A percentile compares a stretch with the other conserved stretches of the same genome.
Conservation (phyloP, 352 stramenopile species). For the Phytophthora litchii region DNA sequence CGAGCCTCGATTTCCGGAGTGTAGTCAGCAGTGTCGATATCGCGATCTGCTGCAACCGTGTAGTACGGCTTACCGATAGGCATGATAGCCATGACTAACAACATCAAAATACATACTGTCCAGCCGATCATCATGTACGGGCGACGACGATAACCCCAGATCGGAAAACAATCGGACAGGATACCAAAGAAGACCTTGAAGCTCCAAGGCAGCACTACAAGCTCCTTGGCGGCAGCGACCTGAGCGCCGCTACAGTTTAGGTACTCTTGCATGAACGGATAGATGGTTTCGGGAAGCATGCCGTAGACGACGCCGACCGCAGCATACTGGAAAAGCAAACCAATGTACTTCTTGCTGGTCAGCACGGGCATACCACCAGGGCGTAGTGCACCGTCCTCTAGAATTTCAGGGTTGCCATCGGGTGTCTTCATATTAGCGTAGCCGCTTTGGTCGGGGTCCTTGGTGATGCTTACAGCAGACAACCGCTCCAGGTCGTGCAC, state of each 20-base stretch:
- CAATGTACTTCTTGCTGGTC: constrained; percentile 43
- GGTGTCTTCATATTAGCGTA: constrained; percentile 36
- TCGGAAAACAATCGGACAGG: constrained; percentile 38
- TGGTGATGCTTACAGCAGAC: constrained; percentile 39
- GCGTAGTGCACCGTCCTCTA: constrained; percentile 41
- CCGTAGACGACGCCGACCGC: constrained; percentile 47
- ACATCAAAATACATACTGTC: constrained; percentile 45
- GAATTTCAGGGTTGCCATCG: constrained; percentile 4
- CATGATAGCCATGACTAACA: constrained; percentile 48
- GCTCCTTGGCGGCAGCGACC: constrained; percentile 40
- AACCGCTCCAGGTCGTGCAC: constrained; percentile 32
- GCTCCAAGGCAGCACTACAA: constrained; percentile 51
- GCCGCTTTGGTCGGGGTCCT: constrained; percentile 24
- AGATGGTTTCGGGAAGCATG: constrained; percentile 44
- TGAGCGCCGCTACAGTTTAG: constrained; percentile 47
- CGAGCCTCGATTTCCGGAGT: constrained; percentile 25
- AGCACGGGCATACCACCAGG: constrained; percentile 33
- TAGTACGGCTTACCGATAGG: constrained; percentile 57
- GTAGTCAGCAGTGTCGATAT: constrained; percentile 33
- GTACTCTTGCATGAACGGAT: constrained; percentile 51
- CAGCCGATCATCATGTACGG: constrained; percentile 67
- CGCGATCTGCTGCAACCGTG: constrained; percentile 19
- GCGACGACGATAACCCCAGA: constrained; percentile 58
- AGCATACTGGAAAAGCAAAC: constrained; percentile 49
- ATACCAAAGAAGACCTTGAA: constrained; percentile 56